Conservation (phyloP, 768 basidiomycete species). For the Suillus weaverae region DNA sequence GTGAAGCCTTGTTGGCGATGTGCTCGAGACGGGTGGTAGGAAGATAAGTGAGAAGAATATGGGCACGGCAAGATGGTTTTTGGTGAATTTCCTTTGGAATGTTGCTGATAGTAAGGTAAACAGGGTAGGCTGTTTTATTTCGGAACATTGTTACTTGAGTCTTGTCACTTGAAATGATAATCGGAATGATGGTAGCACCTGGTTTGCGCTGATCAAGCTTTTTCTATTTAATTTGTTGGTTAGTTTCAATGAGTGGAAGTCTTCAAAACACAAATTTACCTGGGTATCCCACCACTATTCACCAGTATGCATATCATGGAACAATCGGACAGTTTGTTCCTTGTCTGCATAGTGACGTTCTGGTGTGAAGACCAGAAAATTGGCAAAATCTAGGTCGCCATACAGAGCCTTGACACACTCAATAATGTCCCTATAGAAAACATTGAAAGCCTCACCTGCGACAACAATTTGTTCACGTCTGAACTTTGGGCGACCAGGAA, state of each 20-base stretch:
- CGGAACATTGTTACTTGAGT: background rate
- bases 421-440: background rate
- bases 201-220: background rate
- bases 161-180: background rate
- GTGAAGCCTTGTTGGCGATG: background rate
- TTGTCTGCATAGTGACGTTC: background rate
- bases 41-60: background rate
- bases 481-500: background rate
- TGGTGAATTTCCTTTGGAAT: background rate
- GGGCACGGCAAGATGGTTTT: background rate
- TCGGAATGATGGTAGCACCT: background rate
- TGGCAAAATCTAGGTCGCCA: background rate
- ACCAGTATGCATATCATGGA: background rate
- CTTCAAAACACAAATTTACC: background rate
- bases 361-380: background rate
- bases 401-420: background rate
- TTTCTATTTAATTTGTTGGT: background rate
- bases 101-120: background rate
- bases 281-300: background rate
- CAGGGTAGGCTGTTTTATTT: background rate
- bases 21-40: background rate
- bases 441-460: background rate
- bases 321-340: background rate
- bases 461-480: background rate
- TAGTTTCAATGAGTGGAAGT: background rate